Base-by-base conservation (phyloP, 2,329 filamentous ascomycete genomes). In the Aspergillus bombycis region DNA sequence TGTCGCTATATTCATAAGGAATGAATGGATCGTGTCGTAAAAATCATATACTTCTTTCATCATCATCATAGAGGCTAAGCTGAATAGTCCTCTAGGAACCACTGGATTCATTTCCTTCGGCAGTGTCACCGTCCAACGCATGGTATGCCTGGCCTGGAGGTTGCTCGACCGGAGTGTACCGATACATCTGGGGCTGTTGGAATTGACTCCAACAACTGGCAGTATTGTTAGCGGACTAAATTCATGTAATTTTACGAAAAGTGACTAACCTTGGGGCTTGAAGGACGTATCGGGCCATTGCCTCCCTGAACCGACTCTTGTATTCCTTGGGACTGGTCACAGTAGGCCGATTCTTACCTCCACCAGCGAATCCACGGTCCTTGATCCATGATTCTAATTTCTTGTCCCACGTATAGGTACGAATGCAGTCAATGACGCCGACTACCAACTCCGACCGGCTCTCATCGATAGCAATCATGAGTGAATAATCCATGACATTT, bases 321-420 rank as follows among this genome's bases (percentile, higher is more conserved):
- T 99, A 99, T 80, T 99, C 95, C 80, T 95, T 96, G 2, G 95
- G 96, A 78, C 92, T 96, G 12, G 95, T 99, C 57, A 99, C 95
- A 0, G 95, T 99, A 10, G 96, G 96, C 65, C 93, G 87, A 70
- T 89, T 90, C 78, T 89, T 89, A 72, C 96, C 92, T 62, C 91
- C 88, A 34, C 89, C 89, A 62, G 89, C 91, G 72, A 94, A 93
- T 0, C 92, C 95, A 45, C 94, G 91, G 74, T 98, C 94, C 79
- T 99, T 99, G 85, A 99, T 97, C 95, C 95, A 99, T 60, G 91
- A 95, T 81, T 99, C 95, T n/a, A 99, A 86, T 76, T 97, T 97
- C 84, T 99, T 99, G 82, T 99, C 95, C 93, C 95, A 99, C 0
- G 95, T 99, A 76, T 98, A 99, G 0, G 95, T 99, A 61, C 95